Conservation (phyloP, 2,329 filamentous ascomycete genomes). For the Fusarium coicis region DNA sequence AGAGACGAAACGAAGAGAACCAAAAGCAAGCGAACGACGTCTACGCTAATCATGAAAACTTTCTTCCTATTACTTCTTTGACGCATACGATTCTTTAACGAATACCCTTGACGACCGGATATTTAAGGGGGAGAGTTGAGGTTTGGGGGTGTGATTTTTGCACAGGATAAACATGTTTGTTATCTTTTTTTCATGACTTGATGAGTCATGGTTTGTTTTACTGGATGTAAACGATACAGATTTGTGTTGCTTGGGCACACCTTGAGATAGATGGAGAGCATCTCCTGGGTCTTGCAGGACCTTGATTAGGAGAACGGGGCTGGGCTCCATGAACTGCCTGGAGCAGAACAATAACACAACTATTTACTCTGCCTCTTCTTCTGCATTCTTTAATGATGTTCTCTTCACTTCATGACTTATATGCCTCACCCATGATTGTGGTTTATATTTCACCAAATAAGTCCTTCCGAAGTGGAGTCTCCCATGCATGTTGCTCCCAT, state of each 20-base stretch:
- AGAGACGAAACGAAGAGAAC: constrained; percentile 26
- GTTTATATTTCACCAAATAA: neutral
- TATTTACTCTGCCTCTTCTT: neutral
- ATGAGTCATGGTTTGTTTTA: constrained; percentile 24
- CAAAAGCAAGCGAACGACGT: constrained; percentile 14
- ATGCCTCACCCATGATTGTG: neutral
- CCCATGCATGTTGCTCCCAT: constrained; percentile 15
- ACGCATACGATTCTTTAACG: constrained; percentile 40
- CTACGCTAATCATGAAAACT: constrained; percentile 26
- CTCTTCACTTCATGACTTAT: neutral
- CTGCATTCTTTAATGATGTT: neutral
- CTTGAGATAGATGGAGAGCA: constrained; percentile 28
- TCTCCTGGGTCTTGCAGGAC: constrained; percentile 9
- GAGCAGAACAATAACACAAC: constrained; percentile 36
- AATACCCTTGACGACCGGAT: constrained; percentile 34
- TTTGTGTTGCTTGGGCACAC: constrained; percentile 25
- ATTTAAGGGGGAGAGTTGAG: constrained; percentile 15
- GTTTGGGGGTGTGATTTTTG: constrained; percentile 9
- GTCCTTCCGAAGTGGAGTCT: constrained; percentile 35
- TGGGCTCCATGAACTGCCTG: constrained; percentile 44
- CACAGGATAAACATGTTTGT: constrained; percentile 29
- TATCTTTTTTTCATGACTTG: constrained; percentile 17
- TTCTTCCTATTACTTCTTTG: constrained; percentile 27
- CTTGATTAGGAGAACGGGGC: constrained; percentile 24
- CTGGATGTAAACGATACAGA: constrained; percentile 19